These are phyloP conservation scores for Imleria badia DNA, from an alignment of 768 basidiomycete genomes.

Conservation along the genomic window DNA sequence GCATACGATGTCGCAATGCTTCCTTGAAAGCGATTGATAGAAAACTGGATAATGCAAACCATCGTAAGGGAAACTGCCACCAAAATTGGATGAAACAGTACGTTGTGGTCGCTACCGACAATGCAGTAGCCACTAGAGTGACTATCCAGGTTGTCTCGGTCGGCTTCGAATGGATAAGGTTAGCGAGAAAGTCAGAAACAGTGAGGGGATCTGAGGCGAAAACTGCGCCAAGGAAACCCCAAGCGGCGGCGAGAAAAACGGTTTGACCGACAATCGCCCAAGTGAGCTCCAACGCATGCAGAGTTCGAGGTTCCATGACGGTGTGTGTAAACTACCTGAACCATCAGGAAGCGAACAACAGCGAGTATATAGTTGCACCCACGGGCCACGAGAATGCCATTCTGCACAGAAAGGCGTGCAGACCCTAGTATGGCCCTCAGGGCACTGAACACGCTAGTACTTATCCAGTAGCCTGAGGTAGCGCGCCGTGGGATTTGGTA, in stretches of 20 bases:
- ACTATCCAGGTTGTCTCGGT: not conserved
- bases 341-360: not conserved
- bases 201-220: not conserved
- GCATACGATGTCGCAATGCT: slow-evolving; percentile 17
- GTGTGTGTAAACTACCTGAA: too few species aligned
- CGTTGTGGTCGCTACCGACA: not conserved
- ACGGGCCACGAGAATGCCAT: not conserved
- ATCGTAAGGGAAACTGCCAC: not conserved
- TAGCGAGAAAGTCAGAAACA: not conserved
- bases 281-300: not conserved
- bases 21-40: slow-evolving; percentile 13
- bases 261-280: not conserved
- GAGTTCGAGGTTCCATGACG: not conserved
- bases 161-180: not conserved
- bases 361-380: not conserved
- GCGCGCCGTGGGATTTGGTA: too few species aligned
- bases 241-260: not conserved
- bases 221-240: not conserved
- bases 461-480: too few species aligned
- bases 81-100: not conserved
- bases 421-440: too few species aligned
- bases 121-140: not conserved
- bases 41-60: not conserved
- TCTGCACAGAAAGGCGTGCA: too few species aligned
- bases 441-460: too few species aligned